phyloP scores from a whole-genome alignment of 2,329 filamentous ascomycete genomes.

The Alternaria gansuensis region DNA sequence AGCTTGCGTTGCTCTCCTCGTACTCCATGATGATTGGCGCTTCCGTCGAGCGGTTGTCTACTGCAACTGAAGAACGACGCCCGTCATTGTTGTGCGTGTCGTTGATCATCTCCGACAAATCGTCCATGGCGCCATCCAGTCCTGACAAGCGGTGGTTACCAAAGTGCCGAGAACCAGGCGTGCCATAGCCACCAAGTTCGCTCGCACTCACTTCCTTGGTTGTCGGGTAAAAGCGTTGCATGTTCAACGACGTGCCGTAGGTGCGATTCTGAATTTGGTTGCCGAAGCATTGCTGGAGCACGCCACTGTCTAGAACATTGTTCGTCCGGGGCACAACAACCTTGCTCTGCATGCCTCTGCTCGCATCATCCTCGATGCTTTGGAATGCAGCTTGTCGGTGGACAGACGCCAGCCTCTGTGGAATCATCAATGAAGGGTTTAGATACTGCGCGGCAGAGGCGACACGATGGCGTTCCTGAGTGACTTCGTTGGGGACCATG shows the following conservation, averaged over 20 bases:
- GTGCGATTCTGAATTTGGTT: conserved; percentile 36
- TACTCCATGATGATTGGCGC: conserved; percentile 16
- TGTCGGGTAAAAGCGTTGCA: conserved; percentile 39
- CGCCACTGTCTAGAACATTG: conserved; percentile 19
- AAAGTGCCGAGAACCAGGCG: conserved; percentile 29
- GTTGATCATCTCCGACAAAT: conserved; percentile 44
- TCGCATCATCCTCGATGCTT: conserved; percentile 24
- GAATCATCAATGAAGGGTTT: conserved; percentile 21
- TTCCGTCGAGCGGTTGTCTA: conserved; percentile 16
- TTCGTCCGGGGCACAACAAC: conserved; percentile 26
- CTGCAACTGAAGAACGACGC: conserved; percentile 16
- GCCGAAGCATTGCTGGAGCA: conserved; percentile 37
- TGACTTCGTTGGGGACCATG: conserved; percentile 26
- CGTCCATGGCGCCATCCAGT: conserved; percentile 53
- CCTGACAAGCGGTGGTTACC: conserved; percentile 44
- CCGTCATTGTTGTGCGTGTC: conserved; percentile 30
- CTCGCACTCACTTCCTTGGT: conserved; percentile 35
- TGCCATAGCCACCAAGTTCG: conserved; percentile 15
- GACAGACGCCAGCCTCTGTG: conserved; percentile 22
- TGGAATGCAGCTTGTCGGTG: conserved; percentile 20
- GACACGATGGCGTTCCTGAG: conserved; percentile 28
- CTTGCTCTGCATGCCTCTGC: conserved; percentile 30
- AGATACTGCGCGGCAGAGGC: conserved; percentile 25
- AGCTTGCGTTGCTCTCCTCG: conserved; percentile 40
- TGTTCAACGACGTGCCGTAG: conserved; percentile 33